Conservation (phyloP, 768 basidiomycete genomes). For the Phanerochaete sordida region DNA sequence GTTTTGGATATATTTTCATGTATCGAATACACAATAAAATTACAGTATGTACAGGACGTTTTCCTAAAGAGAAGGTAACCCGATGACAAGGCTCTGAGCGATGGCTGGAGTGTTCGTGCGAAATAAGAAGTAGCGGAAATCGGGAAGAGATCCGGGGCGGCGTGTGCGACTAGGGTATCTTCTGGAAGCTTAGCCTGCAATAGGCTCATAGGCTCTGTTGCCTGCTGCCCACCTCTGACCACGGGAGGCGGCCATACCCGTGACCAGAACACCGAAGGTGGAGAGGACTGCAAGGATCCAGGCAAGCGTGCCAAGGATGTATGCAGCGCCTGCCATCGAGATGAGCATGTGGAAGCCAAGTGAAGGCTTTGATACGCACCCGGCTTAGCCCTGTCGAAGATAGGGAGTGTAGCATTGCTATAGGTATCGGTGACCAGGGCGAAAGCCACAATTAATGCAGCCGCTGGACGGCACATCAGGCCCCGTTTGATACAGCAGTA, state of each 20-base stretch:
- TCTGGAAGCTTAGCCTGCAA: constrained; percentile 16
- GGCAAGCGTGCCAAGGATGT: constrained; percentile 53
- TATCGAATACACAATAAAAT: neutral
- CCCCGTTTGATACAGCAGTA: neutral
- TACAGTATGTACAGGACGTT: neutral
- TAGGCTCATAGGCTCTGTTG: constrained; percentile 56
- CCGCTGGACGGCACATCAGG: constrained; percentile 32
- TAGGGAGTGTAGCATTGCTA: constrained; percentile 38
- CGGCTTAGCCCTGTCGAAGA: constrained; percentile 55
- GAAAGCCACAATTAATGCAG: constrained; percentile 60
- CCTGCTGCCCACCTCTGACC: constrained; percentile 77
- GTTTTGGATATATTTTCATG: neutral
- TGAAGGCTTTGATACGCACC: constrained; percentile 38
- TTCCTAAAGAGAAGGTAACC: neutral
- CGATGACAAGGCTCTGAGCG: too few species aligned
- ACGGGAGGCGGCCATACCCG: constrained; percentile 58
- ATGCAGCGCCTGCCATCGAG: constrained; percentile 47
- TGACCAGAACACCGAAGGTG: constrained; percentile 50
- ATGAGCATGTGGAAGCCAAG: too few species aligned
- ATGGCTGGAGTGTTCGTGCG: too few species aligned
- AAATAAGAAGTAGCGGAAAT: too few species aligned
- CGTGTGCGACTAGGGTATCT: neutral
- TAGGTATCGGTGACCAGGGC: constrained; percentile 62
- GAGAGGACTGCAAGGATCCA: constrained; percentile 59
- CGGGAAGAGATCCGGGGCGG: too few species aligned